A percentile compares a stretch with the other conserved stretches of the same genome.
Conservation (phyloP, 345 rosid species). For the Angophora floribunda region DNA sequence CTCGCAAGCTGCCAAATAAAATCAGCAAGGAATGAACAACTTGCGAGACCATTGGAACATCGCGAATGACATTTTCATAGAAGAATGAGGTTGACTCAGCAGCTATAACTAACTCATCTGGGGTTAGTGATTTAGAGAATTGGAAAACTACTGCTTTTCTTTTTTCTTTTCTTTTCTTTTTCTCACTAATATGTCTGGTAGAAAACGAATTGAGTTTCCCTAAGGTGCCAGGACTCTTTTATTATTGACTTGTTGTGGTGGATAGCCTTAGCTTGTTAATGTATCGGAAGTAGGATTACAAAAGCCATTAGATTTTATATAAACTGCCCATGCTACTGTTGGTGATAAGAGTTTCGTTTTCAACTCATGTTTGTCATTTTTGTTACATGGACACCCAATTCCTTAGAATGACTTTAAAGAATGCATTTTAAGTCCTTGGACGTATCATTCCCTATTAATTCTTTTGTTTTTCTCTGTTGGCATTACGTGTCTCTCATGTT, state of each 20-base stretch:
- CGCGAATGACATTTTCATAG: no score
- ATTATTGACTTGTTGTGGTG: not conserved
- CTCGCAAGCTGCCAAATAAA: no score
- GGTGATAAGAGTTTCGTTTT: not conserved
- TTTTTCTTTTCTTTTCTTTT: not conserved
- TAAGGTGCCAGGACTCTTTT: not conserved
- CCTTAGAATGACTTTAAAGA: not conserved
- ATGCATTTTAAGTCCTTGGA: not conserved
- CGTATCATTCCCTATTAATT: not conserved
- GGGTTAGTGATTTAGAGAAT: no score
- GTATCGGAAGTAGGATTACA: not conserved
- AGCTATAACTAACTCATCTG: no score
- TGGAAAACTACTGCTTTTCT: not conserved
- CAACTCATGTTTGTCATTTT: not conserved
- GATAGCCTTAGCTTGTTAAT: not conserved
- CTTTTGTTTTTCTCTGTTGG: conserved; percentile 15
- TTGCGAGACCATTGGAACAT: no score
- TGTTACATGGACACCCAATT: not conserved
- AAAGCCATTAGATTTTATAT: not conserved
- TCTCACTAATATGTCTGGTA: not conserved
- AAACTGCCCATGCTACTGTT: not conserved
- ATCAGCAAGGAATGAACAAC: no score
- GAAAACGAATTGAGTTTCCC: not conserved
- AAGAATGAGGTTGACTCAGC: no score
- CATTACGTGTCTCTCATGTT: conserved; percentile 69